phyloP scores from a whole-genome alignment of 495 filamentous ascomycete genomes.

The Daldinia childiae region DNA sequence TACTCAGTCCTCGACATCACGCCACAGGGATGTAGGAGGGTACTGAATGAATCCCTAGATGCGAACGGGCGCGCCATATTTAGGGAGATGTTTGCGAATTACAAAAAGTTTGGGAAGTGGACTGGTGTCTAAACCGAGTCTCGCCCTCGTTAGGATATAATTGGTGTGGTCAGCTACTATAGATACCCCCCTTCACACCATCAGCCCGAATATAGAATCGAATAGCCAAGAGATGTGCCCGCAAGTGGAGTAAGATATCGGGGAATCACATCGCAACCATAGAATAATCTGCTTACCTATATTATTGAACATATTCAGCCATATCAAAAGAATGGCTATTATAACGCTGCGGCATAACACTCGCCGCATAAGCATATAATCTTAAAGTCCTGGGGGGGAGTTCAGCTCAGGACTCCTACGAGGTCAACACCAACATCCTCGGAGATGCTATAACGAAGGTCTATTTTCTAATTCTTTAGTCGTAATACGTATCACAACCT shows the following conservation, averaged over 20 bases:
- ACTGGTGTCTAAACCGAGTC: slow-evolving; percentile 56
- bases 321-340: background rate
- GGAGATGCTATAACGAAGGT: background rate
- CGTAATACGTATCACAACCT: background rate
- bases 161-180: slow-evolving; percentile 3
- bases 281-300: background rate
- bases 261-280: background rate
- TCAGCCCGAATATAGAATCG: slow-evolving; percentile 13
- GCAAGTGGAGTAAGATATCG: slow-evolving; percentile 15
- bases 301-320: background rate
- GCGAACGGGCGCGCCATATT: slow-evolving; percentile 73
- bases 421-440: background rate
- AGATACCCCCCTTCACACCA: slow-evolving; percentile 28
- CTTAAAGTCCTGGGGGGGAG: background rate
- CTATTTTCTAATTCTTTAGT: background rate
- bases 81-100: slow-evolving; percentile 75
- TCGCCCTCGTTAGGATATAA: slow-evolving; percentile 1
- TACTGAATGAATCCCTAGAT: slow-evolving; percentile 76
- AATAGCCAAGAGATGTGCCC: slow-evolving; percentile 2
- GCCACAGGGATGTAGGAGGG: slow-evolving; percentile 68
- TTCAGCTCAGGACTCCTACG: background rate
- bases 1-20: slow-evolving; percentile 77
- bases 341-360: background rate
- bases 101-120: slow-evolving; percentile 75
- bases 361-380: background rate